phyloP scores from a whole-genome alignment of 2,329 filamentous ascomycete species.

The Lecanicillium sp. region DNA sequence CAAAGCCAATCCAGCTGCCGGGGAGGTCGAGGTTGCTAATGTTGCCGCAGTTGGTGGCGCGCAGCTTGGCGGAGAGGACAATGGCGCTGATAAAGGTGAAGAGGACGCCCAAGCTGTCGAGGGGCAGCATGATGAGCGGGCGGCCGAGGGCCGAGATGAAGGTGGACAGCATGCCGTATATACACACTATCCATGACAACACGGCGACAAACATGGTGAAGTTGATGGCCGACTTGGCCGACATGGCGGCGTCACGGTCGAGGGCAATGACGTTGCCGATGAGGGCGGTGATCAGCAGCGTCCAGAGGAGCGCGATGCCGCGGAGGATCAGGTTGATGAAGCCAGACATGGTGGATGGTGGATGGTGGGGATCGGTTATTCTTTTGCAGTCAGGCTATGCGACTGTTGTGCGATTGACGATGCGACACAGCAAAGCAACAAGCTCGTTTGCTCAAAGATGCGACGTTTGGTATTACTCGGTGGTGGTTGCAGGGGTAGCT shows the following conservation, averaged over 20 bases:
- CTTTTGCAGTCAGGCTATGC: too few species aligned
- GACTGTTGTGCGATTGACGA: too few species aligned
- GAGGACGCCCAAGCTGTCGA: conserved; percentile 53
- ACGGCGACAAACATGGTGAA: conserved; percentile 64
- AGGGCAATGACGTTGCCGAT: conserved; percentile 50
- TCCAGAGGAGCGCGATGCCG: conserved; percentile 41
- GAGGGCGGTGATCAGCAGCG: conserved; percentile 46
- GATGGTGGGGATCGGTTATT: too few species aligned
- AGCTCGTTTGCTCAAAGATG: too few species aligned
- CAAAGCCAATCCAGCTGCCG: conserved; percentile 53
- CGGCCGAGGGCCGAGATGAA: conserved; percentile 46
- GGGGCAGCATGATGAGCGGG: conserved; percentile 42
- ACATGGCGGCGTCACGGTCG: conserved; percentile 35
- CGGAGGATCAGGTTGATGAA: conserved; percentile 40
- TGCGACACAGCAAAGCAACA: too few species aligned
- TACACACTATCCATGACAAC: conserved; percentile 55
- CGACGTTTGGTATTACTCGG: too few species aligned
- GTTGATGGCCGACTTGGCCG: conserved; percentile 44
- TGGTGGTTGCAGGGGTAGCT: too few species aligned
- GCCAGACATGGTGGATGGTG: conserved; percentile 19
- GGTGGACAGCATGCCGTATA: conserved; percentile 53
- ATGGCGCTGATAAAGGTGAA: conserved; percentile 66
- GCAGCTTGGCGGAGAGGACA: conserved; percentile 62
- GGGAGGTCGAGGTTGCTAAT: conserved; percentile 18
- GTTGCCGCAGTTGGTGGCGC: conserved; percentile 61